Conservation (phyloP, 78 protist species). For the Diacronema lutheri region DNA sequence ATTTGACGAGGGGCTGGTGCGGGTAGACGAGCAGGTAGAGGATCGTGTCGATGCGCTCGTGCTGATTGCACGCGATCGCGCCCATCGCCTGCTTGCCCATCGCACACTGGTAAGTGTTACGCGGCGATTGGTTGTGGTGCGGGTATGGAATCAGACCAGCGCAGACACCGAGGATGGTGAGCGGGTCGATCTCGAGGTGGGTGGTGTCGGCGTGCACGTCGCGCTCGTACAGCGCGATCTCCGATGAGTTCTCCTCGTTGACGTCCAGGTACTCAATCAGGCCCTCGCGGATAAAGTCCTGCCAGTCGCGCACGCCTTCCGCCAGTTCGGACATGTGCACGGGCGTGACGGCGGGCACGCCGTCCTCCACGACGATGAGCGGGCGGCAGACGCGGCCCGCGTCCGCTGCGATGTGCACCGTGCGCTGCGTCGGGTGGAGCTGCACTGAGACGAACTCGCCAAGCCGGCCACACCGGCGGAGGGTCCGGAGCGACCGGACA, state of each 20-base stretch:
- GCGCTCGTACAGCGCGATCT: conserved; percentile 1
- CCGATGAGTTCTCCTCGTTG: conserved; percentile 87
- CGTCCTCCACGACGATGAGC: conserved; percentile 90
- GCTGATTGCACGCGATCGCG: conserved; percentile 94
- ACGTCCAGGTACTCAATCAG: conserved; percentile 55
- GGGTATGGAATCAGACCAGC: conserved; percentile 64
- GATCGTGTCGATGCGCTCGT: conserved; percentile 94
- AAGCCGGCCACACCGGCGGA: conserved; percentile 31
- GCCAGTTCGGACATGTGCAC: conserved; percentile 48
- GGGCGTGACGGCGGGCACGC: conserved; percentile 36
- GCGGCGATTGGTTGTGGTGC: conserved; percentile 99
- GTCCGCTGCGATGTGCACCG: conserved; percentile 91
- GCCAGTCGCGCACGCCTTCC: conserved; percentile 45
- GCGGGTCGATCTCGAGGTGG: conserved; percentile 98
- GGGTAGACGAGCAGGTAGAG: conserved; percentile 87
- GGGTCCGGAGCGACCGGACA: conserved; percentile 16
- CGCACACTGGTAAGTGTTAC: conserved; percentile 98
- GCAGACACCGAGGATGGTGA: conserved; percentile 93
- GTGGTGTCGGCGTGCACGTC: conserved; percentile 52
- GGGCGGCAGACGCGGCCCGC: conserved; percentile 99
- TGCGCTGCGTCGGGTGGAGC: conserved; percentile 34
- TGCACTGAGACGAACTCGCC: conserved; percentile 79
- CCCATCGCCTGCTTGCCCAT: conserved; percentile 99
- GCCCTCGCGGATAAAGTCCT: conserved; percentile 43
- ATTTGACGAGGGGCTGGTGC: conserved; percentile 83